These are phyloP conservation scores for Lentinula edodes DNA, from an alignment of 768 basidiomycete genomes.

Conservation along the genomic window DNA sequence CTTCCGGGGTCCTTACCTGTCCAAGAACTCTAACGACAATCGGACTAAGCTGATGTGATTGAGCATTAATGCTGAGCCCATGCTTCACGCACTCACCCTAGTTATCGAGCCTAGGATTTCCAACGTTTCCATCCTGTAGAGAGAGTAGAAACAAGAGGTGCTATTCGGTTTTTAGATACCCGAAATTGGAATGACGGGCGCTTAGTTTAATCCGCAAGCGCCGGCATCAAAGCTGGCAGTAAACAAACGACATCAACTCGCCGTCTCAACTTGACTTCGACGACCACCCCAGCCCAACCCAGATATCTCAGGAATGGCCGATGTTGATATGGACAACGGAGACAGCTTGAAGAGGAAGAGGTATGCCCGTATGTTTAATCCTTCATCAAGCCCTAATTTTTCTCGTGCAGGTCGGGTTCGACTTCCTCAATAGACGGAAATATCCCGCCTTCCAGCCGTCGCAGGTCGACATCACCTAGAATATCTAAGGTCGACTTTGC, in stretches of 20 bases:
- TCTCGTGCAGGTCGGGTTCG: constrained; percentile 41
- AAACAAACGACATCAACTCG: background rate
- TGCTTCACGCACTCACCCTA: constrained; percentile 33
- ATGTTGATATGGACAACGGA: constrained; percentile 30
- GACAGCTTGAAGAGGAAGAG: constrained; percentile 44
- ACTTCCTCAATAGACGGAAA: constrained; percentile 32
- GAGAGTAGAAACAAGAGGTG: background rate
- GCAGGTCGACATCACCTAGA: constrained; percentile 40
- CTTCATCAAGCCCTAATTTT: background rate
- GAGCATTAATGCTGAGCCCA: background rate
- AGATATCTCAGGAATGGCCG: constrained; percentile 27
- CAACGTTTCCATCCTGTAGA: constrained; percentile 39
- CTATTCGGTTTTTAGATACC: too few species aligned
- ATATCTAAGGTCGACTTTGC: constrained; percentile 21
- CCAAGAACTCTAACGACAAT: constrained; percentile 66
- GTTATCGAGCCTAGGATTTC: constrained; percentile 48
- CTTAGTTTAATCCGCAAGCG: background rate
- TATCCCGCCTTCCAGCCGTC: constrained; percentile 38
- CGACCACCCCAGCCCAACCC: background rate
- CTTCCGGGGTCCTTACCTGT: too few species aligned
- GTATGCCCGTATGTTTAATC: constrained; percentile 12
- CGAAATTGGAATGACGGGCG: background rate
- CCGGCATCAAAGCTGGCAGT: background rate
- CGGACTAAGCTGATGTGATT: constrained; percentile 51
- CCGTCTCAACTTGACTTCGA: background rate